Conservation (phyloP, 306 rosid genomes). For the Lathyrus sativus region DNA sequence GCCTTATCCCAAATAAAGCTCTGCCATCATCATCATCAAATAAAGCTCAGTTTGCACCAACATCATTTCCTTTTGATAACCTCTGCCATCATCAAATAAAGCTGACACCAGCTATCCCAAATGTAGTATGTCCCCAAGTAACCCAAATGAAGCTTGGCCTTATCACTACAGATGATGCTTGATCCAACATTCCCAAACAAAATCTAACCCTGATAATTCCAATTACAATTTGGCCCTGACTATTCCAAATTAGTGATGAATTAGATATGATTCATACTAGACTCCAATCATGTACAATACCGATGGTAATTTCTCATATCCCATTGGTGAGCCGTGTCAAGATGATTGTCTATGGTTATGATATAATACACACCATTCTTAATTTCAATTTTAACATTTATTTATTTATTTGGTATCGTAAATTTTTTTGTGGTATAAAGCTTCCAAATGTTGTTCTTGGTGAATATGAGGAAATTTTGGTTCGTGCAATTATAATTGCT, state of each 20-base stretch:
- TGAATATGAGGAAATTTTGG: too few species aligned
- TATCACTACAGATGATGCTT: background rate
- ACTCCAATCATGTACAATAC: background rate
- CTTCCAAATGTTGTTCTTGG: too few species aligned
- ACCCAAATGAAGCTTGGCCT: constrained; percentile 3
- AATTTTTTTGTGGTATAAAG: too few species aligned
- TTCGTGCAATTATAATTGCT: too few species aligned
- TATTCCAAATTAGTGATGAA: constrained; percentile 11
- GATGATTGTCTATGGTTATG: background rate
- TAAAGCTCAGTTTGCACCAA: background rate
- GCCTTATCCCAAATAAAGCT: too few species aligned
- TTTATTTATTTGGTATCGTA: background rate
- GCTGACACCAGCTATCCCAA: constrained; percentile 4
- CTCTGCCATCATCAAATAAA: background rate
- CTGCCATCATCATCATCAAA: too few species aligned
- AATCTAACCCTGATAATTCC: background rate
- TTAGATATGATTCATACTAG: background rate
- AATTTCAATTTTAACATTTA: constrained; percentile 3
- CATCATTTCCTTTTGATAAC: background rate
- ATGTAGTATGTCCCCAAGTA: constrained; percentile 5
- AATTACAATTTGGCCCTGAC: background rate
- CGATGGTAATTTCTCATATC: background rate
- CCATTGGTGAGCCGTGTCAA: background rate
- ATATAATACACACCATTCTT: background rate
- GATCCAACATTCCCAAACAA: background rate